These are phyloP conservation scores for Eragrostis curvula DNA, from an alignment of 176 grass and related monocot genomes.

Conservation along the genomic window DNA sequence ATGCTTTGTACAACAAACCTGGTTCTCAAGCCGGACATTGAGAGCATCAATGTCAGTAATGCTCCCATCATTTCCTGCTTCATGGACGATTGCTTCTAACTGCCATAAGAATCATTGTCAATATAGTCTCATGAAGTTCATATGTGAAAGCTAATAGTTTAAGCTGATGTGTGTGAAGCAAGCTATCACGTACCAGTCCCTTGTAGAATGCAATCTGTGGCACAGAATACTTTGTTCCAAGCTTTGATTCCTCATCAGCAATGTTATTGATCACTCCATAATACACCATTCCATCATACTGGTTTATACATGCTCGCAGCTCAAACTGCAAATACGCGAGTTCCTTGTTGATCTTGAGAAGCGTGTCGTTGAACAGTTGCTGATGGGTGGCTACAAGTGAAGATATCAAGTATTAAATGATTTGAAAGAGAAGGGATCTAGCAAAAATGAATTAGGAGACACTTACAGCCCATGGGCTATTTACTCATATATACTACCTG, in stretches of 20 bases:
- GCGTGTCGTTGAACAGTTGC: constrained; percentile 64
- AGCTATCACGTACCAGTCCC: constrained; percentile 65
- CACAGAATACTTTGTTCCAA: constrained; percentile 86
- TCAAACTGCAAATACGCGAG: constrained; percentile 79
- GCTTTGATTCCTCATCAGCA: constrained; percentile 76
- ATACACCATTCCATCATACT: constrained; percentile 75
- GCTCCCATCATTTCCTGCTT: constrained; percentile 58
- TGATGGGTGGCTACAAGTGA: constrained; percentile 52
- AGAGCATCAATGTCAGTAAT: constrained; percentile 73
- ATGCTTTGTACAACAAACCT: constrained; percentile 48
- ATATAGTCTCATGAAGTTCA: constrained; percentile 14
- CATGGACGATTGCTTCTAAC: constrained; percentile 82
- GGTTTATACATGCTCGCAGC: constrained; percentile 84
- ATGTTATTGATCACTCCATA: constrained; percentile 90
- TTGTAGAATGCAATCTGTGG: constrained; percentile 94
- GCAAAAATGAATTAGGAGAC: constrained; percentile 6
- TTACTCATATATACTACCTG: too few relatives aligned
- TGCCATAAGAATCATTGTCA: constrained; percentile 42
- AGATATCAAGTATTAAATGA: constrained; percentile 20
- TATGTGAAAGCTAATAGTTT: neutral
- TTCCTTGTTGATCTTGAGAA: constrained; percentile 83
- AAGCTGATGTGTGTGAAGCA: constrained; percentile 16
- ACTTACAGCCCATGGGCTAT: neutral
- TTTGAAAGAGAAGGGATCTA: neutral
- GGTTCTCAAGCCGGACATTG: constrained; percentile 69